A percentile compares a stretch with the other conserved stretches of the same genome.
phyloP scores from a whole-genome alignment of 805 yeast genomes.

The Wickerhamomyces strasburgensis region DNA sequence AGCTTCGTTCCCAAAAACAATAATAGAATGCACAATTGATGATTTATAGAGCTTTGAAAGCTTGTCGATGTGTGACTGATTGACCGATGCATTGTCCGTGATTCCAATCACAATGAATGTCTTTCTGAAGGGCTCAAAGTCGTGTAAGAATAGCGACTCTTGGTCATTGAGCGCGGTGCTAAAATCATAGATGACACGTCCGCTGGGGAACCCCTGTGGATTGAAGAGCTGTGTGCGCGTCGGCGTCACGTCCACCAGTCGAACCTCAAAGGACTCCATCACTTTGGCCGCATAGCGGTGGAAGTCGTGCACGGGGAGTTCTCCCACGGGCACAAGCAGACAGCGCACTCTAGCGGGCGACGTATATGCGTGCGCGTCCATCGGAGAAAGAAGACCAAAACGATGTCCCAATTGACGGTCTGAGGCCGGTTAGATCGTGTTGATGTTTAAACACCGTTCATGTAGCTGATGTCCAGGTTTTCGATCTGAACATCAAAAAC shows the following conservation, averaged over 20 bases:
- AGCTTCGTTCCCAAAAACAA: conserved; percentile 40
- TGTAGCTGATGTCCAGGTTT: too few species aligned
- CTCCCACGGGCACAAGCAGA: conserved; percentile 63
- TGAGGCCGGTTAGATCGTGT: too few species aligned
- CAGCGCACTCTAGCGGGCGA: conserved; percentile 64
- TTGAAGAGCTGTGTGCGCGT: conserved; percentile 57
- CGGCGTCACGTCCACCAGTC: conserved; percentile 73
- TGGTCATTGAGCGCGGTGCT: conserved; percentile 40
- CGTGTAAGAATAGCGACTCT: conserved; percentile 68
- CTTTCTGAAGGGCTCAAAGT: conserved; percentile 86
- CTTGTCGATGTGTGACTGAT: conserved; percentile 28
- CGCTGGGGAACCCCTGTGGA: conserved; percentile 82
- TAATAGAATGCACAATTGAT: conserved; percentile 48
- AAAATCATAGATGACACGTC: conserved; percentile 61
- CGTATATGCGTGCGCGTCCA: conserved; percentile 45
- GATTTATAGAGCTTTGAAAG: conserved; percentile 45
- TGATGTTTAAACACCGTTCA: too few species aligned
- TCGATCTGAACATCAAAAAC: too few species aligned
- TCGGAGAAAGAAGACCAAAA: too few species aligned
- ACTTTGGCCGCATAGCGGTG: conserved; percentile 38
- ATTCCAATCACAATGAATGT: conserved; percentile 59
- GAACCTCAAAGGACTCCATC: conserved; percentile 50
- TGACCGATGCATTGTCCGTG: conserved; percentile 16
- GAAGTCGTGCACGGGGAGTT: conserved; percentile 35
- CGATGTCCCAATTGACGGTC: too few species aligned